These are phyloP conservation scores for Marchantia polymorpha DNA, from an alignment of 225 moss, liverwort and hornwort species.

Conservation along the genomic window DNA sequence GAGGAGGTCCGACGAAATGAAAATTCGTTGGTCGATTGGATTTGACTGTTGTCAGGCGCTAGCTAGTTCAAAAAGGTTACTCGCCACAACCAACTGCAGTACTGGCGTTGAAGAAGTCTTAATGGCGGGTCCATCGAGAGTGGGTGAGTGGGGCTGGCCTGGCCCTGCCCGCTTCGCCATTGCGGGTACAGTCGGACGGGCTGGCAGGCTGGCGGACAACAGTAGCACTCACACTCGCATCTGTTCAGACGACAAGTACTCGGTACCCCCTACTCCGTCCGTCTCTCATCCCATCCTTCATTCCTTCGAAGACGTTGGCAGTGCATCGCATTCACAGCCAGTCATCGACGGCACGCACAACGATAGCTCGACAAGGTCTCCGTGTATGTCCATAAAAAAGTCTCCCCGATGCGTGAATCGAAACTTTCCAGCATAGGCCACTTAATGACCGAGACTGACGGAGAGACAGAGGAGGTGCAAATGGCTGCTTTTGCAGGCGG, in stretches of 20 bases:
- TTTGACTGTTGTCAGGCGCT: not conserved
- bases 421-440: not conserved
- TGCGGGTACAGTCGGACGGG: not conserved
- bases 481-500: not conserved
- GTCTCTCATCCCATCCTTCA: not conserved
- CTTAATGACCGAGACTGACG: not conserved
- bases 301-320: not conserved
- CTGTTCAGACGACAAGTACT: not conserved
- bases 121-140: not conserved
- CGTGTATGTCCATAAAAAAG: not conserved
- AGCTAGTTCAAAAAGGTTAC: not conserved
- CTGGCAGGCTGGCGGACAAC: not conserved
- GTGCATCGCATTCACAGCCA: not conserved
- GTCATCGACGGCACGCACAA: not conserved
- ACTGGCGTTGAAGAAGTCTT: not conserved
- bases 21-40: not conserved
- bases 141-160: not conserved
- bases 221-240: not conserved
- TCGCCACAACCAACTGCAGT: not conserved
- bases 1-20: not conserved
- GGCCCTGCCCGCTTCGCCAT: not conserved
- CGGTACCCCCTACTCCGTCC: not conserved
- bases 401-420: not conserved
- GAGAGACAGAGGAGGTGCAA: not conserved
- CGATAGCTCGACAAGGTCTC: not conserved